Percentiles rank a stretch among this genome's conserved stretches.
Conservation (phyloP, 495 filamentous ascomycete genomes). For the Jackrogersella minutella region DNA sequence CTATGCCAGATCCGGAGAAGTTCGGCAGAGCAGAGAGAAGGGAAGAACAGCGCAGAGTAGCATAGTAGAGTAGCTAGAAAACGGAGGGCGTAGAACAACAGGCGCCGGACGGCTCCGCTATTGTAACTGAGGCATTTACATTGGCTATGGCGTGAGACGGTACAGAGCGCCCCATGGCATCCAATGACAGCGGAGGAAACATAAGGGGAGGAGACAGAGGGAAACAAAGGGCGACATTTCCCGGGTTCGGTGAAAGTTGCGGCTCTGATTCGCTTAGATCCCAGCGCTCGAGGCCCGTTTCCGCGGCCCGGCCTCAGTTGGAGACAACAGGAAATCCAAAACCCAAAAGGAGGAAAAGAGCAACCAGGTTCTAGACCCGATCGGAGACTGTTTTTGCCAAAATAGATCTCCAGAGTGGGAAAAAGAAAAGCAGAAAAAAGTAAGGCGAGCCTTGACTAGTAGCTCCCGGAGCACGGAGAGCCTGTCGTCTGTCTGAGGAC, state of each 20-base stretch:
- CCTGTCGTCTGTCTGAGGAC: constrained; percentile 30
- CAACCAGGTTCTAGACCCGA: constrained; percentile 35
- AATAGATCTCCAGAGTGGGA: not conserved
- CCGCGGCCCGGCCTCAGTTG: constrained; percentile 31
- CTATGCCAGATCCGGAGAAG: constrained; percentile 30
- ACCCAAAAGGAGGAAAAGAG: constrained; percentile 9
- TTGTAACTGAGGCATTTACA: constrained; percentile 41
- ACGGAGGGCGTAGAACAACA: constrained; percentile 21
- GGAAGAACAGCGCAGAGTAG: constrained; percentile 20
- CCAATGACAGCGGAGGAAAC: constrained; percentile 9
- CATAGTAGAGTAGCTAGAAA: constrained; percentile 16
- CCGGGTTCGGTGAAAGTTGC: constrained; percentile 40
- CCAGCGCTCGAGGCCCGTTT: constrained; percentile 32
- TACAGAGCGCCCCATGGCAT: constrained; percentile 15
- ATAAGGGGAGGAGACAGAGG: constrained; percentile 11
- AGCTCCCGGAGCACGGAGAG: constrained; percentile 30
- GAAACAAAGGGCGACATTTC: constrained; percentile 33
- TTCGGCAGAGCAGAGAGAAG: constrained; percentile 18
- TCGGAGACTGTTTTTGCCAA: constrained; percentile 8
- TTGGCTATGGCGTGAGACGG: constrained; percentile 22
- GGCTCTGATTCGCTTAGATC: constrained; percentile 40
- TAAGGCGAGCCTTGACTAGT: constrained; percentile 30
- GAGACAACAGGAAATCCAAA: constrained; percentile 17
- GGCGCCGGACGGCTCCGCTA: constrained; percentile 25
- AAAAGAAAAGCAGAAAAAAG: constrained; percentile 26